Percentiles rank a stretch among this genome's conserved stretches.
Conservation (phyloP, 2,329 filamentous ascomycete species). For the Xylariaceae sp. region DNA sequence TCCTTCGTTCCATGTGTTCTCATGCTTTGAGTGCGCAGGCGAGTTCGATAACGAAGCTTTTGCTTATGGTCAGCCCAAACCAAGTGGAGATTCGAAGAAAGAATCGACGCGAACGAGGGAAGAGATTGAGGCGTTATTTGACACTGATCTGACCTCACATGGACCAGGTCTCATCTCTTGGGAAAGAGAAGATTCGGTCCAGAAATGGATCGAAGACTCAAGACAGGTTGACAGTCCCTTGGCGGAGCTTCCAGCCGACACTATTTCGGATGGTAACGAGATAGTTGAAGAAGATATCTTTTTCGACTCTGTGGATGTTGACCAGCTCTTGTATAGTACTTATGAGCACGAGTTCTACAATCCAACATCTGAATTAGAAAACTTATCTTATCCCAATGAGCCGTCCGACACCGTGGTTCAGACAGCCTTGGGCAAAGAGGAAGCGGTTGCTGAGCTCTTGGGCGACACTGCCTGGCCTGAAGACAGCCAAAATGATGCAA, state of each 20-base stretch:
- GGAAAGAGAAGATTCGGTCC: background rate
- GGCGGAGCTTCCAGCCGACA: background rate
- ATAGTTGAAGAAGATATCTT: background rate
- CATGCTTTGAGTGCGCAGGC: conserved; percentile 8
- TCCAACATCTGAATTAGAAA: background rate
- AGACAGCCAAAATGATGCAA: background rate
- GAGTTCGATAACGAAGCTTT: conserved; percentile 11
- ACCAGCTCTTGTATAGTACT: background rate
- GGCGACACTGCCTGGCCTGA: background rate
- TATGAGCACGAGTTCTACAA: conserved; percentile 1
- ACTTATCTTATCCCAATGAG: background rate
- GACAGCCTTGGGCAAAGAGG: too few species aligned
- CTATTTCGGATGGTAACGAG: background rate
- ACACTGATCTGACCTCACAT: background rate
- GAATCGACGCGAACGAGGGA: conserved; percentile 2
- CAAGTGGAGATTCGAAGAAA: background rate
- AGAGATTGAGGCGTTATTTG: conserved; percentile 1
- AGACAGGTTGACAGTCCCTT: background rate
- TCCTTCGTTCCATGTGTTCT: conserved; percentile 15
- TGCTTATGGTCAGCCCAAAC: conserved; percentile 2
- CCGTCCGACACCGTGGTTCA: too few species aligned
- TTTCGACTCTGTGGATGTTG: background rate
- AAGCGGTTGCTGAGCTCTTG: background rate
- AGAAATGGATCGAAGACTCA: conserved; percentile 1
- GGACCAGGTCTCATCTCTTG: background rate